These are phyloP conservation scores for Cystobasidium ongulense DNA, from an alignment of 768 basidiomycete genomes.

Conservation along the genomic window DNA sequence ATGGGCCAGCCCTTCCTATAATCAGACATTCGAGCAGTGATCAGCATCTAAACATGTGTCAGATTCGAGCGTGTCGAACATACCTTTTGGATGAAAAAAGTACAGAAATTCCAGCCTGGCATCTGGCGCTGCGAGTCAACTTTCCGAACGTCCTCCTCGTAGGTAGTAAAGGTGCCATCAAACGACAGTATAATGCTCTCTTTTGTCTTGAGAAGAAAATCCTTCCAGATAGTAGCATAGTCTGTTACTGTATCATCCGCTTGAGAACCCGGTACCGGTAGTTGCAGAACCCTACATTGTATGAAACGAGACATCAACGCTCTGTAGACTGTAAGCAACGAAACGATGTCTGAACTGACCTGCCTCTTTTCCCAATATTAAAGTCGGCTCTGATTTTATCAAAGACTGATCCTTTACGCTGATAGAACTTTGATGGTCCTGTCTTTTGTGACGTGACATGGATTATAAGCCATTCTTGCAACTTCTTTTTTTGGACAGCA, in stretches of 20 bases:
- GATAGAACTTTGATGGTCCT: constrained; percentile 56
- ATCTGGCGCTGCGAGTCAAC: constrained; percentile 81
- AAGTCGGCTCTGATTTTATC: constrained; percentile 90
- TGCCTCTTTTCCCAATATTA: constrained; percentile 74
- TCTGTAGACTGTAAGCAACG: neutral
- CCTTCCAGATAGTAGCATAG: constrained; percentile 56
- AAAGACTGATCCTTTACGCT: constrained; percentile 67
- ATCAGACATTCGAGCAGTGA: constrained; percentile 27
- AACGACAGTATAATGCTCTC: constrained; percentile 79
- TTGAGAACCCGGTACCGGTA: constrained; percentile 45
- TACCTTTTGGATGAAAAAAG: constrained; percentile 91
- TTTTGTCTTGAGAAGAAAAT: constrained; percentile 78
- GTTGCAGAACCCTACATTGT: constrained; percentile 21
- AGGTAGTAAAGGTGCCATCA: constrained; percentile 63
- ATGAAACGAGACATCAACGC: neutral
- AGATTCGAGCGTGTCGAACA: neutral
- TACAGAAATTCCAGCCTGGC: constrained; percentile 98
- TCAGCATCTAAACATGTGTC: neutral
- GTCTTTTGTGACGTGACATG: constrained; percentile 68
- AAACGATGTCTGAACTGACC: constrained; percentile 15
- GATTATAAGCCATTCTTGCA: constrained; percentile 88
- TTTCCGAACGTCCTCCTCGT: constrained; percentile 82
- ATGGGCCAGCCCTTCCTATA: constrained; percentile 81
- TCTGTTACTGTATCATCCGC: constrained; percentile 1
- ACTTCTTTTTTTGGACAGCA: constrained; percentile 53